Conservation (phyloP, 2,329 filamentous ascomycete genomes). For the Esteya vermicola region DNA sequence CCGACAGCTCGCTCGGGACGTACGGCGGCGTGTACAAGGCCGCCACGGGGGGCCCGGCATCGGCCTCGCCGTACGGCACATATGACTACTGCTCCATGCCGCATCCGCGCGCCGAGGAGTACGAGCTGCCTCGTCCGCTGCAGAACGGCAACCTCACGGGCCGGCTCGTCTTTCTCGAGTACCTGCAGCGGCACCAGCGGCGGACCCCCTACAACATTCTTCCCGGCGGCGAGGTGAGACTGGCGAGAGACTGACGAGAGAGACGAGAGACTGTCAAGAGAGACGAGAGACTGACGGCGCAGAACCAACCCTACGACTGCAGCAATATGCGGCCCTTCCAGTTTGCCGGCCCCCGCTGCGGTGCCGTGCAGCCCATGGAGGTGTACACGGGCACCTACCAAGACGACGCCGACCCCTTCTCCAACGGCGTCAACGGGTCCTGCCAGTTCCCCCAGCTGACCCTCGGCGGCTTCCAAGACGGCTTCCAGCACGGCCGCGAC, state of each 20-base stretch:
- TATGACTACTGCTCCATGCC: slow-evolving; percentile 5
- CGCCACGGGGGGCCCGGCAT: not conserved
- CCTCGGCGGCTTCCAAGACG: slow-evolving; percentile 2
- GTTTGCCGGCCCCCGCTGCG: not conserved
- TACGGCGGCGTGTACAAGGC: slow-evolving; percentile 3
- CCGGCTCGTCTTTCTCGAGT: slow-evolving; percentile 1
- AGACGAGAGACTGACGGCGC: not conserved
- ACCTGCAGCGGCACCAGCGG: slow-evolving; percentile 5
- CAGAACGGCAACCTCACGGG: not conserved
- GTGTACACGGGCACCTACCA: slow-evolving; percentile 2
- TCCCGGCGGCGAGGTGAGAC: slow-evolving; percentile 1
- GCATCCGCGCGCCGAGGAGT: slow-evolving; percentile 1
- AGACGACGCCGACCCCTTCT: slow-evolving; percentile 1
- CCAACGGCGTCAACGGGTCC: not conserved
- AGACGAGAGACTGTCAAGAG: not conserved
- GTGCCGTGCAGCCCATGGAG: not conserved
- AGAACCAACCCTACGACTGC: slow-evolving; percentile 1
- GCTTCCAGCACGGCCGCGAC: slow-evolving; percentile 2
- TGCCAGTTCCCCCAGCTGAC: slow-evolving; percentile 5
- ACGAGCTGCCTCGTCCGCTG: not conserved
- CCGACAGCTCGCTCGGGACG: not conserved
- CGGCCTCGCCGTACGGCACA: not conserved
- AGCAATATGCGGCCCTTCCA: not conserved
- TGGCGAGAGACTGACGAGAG: not conserved
- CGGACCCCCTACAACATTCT: slow-evolving; percentile 4